Base-by-base conservation (phyloP, 2,329 filamentous ascomycete species). In the Epichloe amarillans region DNA sequence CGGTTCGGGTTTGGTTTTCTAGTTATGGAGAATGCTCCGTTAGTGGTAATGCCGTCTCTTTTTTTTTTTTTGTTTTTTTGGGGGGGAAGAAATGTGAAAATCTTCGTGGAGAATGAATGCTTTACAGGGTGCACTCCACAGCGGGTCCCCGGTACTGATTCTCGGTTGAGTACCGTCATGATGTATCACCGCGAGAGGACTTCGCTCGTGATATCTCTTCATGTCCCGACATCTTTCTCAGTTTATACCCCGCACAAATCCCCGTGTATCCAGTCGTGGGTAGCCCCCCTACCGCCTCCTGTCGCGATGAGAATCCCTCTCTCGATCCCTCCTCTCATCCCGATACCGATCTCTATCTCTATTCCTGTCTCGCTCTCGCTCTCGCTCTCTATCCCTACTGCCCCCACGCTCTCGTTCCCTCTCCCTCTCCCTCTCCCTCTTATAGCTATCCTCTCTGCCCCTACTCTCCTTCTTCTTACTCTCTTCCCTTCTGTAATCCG, bases 401-500 rank as follows among this genome's bases (percentile, higher is more conserved):
- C 51, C 38, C 17, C 63, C 54, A n/a, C 63, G 56, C 12, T 65
- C 64, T 66, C 57, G 65, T 60, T 71, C 68, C 30, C 67, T 61
- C 10, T 26, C 23, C 23, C 23, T 23, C 23, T 74, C 71, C 21
- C 69, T 62, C 53, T 75, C 72, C 21, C 65, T 62, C 57, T 75
- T 76, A 55, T 77, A 75, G 56, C 69, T 70, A 44, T 72, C 67
- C 33, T 72, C 69, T 4, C 66, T 56, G 44, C 67, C 62, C 50
- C 67, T 63, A 40, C 64, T 63, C 52, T 74, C 72, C 54, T 69
- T 74, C 46, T 69, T 65, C 54, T 68, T 70, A 37, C 66, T 69
- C 56, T 70, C 66, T 51, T 70, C 71, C 5, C 64, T 65, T 26
- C 67, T 65, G 52, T 79, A 79, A 46, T 79, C 75, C 23, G 74